Conservation (phyloP, 805 yeast genomes). For the Ogataea angusta region DNA sequence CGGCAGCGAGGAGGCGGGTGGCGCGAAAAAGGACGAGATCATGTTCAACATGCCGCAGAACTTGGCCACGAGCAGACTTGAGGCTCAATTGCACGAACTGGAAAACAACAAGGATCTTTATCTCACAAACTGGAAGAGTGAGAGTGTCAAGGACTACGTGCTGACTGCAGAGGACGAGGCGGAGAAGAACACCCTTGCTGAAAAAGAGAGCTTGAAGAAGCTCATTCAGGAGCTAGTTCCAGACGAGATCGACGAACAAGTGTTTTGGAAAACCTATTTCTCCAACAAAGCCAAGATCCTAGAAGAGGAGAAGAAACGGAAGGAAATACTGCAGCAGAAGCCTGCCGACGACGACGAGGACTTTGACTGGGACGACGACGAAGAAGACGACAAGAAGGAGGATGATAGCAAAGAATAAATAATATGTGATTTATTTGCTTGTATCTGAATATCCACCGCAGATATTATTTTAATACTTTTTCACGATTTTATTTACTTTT, state of each 20-base stretch:
- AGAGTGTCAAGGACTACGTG: conserved; percentile 37
- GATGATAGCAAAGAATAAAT: conserved; percentile 2
- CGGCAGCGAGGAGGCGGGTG: conserved; percentile 10
- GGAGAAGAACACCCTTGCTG: conserved; percentile 42
- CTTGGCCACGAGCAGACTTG: conserved; percentile 52
- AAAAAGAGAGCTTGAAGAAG: conserved; percentile 46
- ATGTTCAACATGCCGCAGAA: conserved; percentile 44
- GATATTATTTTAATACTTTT: neutral
- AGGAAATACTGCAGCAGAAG: conserved; percentile 50
- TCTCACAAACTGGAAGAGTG: conserved; percentile 33
- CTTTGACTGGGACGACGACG: conserved; percentile 51
- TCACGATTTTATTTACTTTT: neutral
- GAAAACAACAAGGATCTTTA: conserved; percentile 49
- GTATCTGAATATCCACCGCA: neutral
- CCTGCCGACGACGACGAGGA: conserved; percentile 39
- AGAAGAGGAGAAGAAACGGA: conserved; percentile 63
- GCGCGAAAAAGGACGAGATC: conserved; percentile 38
- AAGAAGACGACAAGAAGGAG: conserved; percentile 40
- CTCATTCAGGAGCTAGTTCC: conserved; percentile 70
- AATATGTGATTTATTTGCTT: neutral
- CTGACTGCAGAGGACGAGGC: conserved; percentile 45
- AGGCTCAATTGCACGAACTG: conserved; percentile 57
- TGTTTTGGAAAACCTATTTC: conserved; percentile 77
- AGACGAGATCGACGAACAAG: conserved; percentile 45
- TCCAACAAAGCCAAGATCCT: conserved; percentile 49